Evolutionary conservation across 495 filamentous ascomycete genomes (phyloP).

Genomic region (Mytilinidion resinicola): DNA sequence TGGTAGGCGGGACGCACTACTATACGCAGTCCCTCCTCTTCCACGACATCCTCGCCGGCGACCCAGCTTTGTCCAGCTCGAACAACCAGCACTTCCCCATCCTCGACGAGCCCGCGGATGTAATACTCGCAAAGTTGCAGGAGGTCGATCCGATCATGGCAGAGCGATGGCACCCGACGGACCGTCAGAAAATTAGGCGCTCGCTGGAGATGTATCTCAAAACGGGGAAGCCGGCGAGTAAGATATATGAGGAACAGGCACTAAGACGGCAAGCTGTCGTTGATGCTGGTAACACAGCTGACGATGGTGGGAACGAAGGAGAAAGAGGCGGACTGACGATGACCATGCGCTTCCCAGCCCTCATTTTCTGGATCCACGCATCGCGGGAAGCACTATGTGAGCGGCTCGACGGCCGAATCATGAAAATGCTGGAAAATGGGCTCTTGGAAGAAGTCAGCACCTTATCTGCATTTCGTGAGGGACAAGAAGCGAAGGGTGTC

Average conservation of each 20-base stretch:
- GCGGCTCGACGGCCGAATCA: constrained; percentile 70
- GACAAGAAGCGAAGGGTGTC: constrained; percentile 41
- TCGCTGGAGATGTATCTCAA: constrained; percentile 84
- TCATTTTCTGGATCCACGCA: constrained; percentile 86
- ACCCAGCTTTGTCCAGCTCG: constrained; percentile 21
- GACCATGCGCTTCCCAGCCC: constrained; percentile 44
- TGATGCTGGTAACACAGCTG: constrained; percentile 15
- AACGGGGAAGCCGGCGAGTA: constrained; percentile 71
- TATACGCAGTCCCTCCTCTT: constrained; percentile 88
- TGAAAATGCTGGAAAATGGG: constrained; percentile 72
- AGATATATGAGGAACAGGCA: constrained; percentile 78
- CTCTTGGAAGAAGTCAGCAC: constrained; percentile 60
- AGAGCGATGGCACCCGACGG: constrained; percentile 86
- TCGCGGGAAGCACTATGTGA: constrained; percentile 56
- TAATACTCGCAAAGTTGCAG: constrained; percentile 62
- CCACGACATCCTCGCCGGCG: constrained; percentile 53
- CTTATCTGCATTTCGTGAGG: constrained; percentile 45
- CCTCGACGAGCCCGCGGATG: constrained; percentile 59
- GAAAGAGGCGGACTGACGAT: neutral
- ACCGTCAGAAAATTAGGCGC: constrained; percentile 79
- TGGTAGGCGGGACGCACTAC: constrained; percentile 93
- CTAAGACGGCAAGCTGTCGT: constrained; percentile 21
- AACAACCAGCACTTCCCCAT: constrained; percentile 54
- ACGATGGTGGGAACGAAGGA: constrained; percentile 1
- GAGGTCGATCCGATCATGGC: constrained; percentile 89